Evolutionary conservation across 176 grass and related monocot species (phyloP).

Genomic region (Hyparrhenia diplandra): DNA sequence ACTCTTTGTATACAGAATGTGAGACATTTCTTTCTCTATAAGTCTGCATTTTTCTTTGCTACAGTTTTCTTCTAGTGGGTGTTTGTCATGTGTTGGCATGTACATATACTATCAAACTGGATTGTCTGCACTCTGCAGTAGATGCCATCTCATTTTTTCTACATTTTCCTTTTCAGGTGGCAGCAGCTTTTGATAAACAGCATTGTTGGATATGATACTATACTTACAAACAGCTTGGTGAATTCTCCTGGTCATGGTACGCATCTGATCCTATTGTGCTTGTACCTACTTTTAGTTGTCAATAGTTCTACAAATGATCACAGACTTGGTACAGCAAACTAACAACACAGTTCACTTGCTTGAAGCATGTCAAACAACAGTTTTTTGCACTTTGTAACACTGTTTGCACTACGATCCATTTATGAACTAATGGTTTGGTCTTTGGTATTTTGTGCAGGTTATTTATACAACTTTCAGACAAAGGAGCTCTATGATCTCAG

Average conservation of each 20-base stretch:
- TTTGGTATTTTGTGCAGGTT: slow-evolving; percentile 56
- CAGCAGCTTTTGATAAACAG: slow-evolving; percentile 97
- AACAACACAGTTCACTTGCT: background rate
- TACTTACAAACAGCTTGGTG: slow-evolving; percentile 95
- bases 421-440: background rate
- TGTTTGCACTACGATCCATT: background rate
- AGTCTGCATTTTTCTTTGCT: background rate
- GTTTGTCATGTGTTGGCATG: background rate
- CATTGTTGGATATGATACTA: slow-evolving; percentile 98
- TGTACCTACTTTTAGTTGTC: background rate
- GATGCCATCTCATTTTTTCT: background rate
- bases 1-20: background rate
- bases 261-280: slow-evolving; percentile 22
- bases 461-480: slow-evolving; percentile 98
- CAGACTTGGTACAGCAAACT: background rate
- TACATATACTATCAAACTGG: background rate
- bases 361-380: slow-evolving; percentile 8
- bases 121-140: background rate
- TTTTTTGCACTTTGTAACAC: background rate
- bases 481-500: slow-evolving; percentile 99
- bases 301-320: slow-evolving; percentile 1
- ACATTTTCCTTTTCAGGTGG: slow-evolving; percentile 63
- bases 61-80: background rate
- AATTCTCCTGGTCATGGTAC: slow-evolving; percentile 89
- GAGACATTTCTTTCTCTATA: background rate